A percentile compares a stretch with the other conserved stretches of the same genome.
These are phyloP conservation scores for Saccharomycopsis hybrid DNA, from an alignment of 1,139 yeast genomes.

Conservation along the genomic window DNA sequence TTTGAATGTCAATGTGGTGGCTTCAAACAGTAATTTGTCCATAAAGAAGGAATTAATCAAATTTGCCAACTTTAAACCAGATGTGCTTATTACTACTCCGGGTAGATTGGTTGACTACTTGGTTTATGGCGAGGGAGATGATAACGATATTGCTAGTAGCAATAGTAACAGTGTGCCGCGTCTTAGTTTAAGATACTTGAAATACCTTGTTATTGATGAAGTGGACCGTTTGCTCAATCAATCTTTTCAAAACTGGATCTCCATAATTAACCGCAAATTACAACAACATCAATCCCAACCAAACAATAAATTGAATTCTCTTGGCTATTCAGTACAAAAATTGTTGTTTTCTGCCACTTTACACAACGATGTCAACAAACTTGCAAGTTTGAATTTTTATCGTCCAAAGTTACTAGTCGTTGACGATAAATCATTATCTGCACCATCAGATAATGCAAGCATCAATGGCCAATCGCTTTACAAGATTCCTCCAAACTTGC, in stretches of 20 bases:
- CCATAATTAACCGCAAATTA: conserved; percentile 48
- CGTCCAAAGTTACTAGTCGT: conserved; percentile 69
- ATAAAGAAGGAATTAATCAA: conserved; percentile 58
- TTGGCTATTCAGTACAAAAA: conserved; percentile 38
- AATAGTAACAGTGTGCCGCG: conserved; percentile 24
- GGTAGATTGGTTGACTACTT: conserved; percentile 93
- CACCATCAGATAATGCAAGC: conserved; percentile 30
- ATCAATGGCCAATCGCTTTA: conserved; percentile 39
- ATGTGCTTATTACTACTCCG: conserved; percentile 79
- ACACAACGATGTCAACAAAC: conserved; percentile 86
- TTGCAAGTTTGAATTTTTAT: conserved; percentile 61
- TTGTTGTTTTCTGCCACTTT: conserved; percentile 89
- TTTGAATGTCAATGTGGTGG: conserved; percentile 52
- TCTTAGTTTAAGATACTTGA: conserved; percentile 30
- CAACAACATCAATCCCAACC: conserved; percentile 23
- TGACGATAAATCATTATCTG: conserved; percentile 36
- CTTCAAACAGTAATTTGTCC: conserved; percentile 56
- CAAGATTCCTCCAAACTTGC: conserved; percentile 49
- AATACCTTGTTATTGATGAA: conserved; percentile 82
- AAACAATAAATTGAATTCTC: conserved; percentile 1
- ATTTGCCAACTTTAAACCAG: conserved; percentile 52
- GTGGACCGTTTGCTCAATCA: conserved; percentile 91
- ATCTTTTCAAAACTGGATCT: conserved; percentile 90
- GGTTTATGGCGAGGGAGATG: conserved; percentile 26
- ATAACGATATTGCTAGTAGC: conserved; percentile 34